Evolutionary conservation across 1,284 basidiomycete species (phyloP).

Genomic region (Pterulicium gracile): DNA sequence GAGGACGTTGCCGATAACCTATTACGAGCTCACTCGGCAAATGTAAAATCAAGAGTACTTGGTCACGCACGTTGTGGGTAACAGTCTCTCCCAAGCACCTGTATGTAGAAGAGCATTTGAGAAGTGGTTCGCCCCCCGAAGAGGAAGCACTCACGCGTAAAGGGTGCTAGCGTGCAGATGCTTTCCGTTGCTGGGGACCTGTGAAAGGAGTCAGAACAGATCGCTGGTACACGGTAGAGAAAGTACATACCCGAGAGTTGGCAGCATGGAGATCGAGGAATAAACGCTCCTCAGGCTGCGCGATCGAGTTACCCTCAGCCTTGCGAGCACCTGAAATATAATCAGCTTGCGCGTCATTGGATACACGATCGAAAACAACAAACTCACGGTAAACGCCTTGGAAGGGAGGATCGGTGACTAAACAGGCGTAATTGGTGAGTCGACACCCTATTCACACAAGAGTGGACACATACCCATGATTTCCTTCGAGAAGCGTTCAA

Average conservation of each 20-base stretch:
- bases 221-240: neutral
- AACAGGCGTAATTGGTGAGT: neutral
- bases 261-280: neutral
- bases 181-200: neutral
- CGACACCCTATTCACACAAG: neutral
- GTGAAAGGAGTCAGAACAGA: neutral
- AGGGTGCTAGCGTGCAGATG: neutral
- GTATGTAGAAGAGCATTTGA: too few relatives aligned
- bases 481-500: neutral
- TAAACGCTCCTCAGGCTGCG: neutral
- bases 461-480: neutral
- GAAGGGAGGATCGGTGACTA: neutral
- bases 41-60: neutral
- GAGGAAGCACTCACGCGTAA: neutral
- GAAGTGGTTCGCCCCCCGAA: too few relatives aligned
- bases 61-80: neutral
- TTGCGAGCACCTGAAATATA: neutral
- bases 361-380: neutral
- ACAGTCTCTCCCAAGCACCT: neutral
- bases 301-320: neutral
- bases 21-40: too few relatives aligned
- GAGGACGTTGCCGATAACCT: neutral
- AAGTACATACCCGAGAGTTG: neutral
- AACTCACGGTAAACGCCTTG: neutral
- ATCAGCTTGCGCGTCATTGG: neutral